Evolutionary conservation across 805 yeast genomes (phyloP), one percentile per base, ranked within the genome.

Genomic region (Diddensiella transvaalensis): DNA sequence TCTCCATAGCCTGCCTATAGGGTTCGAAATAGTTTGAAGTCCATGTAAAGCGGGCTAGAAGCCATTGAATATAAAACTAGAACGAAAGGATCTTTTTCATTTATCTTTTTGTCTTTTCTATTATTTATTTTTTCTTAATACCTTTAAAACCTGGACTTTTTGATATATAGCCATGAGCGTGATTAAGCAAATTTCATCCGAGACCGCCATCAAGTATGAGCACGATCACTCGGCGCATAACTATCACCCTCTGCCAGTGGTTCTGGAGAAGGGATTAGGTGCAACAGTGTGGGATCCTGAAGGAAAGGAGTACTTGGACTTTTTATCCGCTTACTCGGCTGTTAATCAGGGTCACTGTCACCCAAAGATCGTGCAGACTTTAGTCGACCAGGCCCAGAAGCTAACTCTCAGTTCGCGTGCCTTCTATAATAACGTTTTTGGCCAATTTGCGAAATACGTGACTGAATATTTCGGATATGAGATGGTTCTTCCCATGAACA

Each of bases 231-330:
- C 96, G 42, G 98, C 98, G 24, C 97, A 90, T 72, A 91, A 91
- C 75, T 91, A 91, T 73, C 96, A 88, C 70, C 97, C 98, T 44
- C 72, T 91, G 54, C 98, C 98, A 10, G 96, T 91, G 51, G 97
- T 91, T 13, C 86, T 91, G 70, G 77, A 85, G 61, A 82, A 76
- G 61, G 98, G 96, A 13, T 56, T 66, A 51, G 98, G 98, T 43
- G 96, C 96, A 22, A 84, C 87, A 56, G 96, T 91, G 19, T 91
- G 96, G 96, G 98, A 91, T 67, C 96, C 97, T 4, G 98, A 91
- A 70, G 97, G 96, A 56, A 87, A 83, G 35, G 90, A 89, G 65
- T 91, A 90, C 68, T 73, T 91, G 56, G 98, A 91, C 68, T 91
- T 91, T 64, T 72, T 91, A 52, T 85, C 95, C 15, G 97, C 97